Base-by-base conservation (phyloP, 768 basidiomycete species). In the Russula griseocarnosa region DNA sequence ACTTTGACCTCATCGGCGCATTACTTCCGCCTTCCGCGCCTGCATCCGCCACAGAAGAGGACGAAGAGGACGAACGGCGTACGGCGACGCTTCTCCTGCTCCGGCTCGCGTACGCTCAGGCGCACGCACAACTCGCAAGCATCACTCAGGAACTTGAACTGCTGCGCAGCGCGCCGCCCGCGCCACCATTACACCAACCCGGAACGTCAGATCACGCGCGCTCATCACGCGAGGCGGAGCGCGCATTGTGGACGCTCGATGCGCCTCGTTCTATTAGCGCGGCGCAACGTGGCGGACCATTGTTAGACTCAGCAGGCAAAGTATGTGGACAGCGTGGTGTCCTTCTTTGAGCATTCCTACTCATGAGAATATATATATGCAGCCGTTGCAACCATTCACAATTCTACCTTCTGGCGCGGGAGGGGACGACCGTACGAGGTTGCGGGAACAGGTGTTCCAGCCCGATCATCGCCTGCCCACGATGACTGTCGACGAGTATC, bases 401-500 rank as follows among this genome's bases (percentile, higher is more conserved):
- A 94, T 99, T 63, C 79, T 98, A 16, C 92, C 95, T 0, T 83
- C 88, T 3, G 46, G 58, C 18, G 81, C 82, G 36, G 76, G 80
- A 49, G 73, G 79, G 22, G 82, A 40, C 1, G 38, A 95, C 69
- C 86, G 95, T 62, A 80, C 86, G 47, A 82, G 86, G 28, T 71
- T 97, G 7, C 87, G 87, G 71, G 76, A 82, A 2, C 85, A 90
- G 70, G 94, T 98, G 4, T 98, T 98, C 76, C 83, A 86, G 18
- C 83, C 92, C 16, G 84, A 83, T 13, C 85, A 97, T 70, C 83
- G 87, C 49, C 77, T 98, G 36, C 97, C 97, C 5, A 94, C 93
- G 0, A 98, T 99, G 97, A 83, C 90, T 1, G 84, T 98, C 62
- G 96, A 98, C 69, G 91, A 98, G 74, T 98, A 95, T 71, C 81